Conservation (phyloP, 257 asterid genomes). For the Przewalskia tangutica region DNA sequence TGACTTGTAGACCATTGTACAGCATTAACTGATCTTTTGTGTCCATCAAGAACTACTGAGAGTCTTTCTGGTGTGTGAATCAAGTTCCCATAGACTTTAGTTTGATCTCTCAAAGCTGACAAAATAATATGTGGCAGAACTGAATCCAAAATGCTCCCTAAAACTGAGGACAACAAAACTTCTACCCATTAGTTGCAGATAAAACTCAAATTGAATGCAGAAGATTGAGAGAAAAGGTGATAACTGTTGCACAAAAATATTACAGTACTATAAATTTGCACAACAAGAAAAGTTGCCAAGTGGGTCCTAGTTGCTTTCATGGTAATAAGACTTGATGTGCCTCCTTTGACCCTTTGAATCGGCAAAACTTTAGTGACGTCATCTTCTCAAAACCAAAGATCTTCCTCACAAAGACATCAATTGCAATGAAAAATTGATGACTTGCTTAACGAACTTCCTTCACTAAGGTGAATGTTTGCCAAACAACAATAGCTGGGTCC, state of each 20-base stretch:
- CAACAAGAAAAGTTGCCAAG: background rate
- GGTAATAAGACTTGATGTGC: background rate
- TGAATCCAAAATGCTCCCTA: constrained; percentile 52
- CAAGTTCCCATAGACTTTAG: constrained; percentile 15
- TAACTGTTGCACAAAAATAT: background rate
- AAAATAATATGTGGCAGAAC: constrained; percentile 43
- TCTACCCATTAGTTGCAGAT: background rate
- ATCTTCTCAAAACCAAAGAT: background rate
- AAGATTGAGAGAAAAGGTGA: background rate
- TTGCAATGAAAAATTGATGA: background rate
- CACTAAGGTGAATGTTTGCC: background rate
- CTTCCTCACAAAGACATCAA: background rate
- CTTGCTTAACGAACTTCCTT: background rate
- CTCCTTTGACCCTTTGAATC: background rate
- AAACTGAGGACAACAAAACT: constrained; percentile 16
- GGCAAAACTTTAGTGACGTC: background rate
- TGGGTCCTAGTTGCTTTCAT: background rate
- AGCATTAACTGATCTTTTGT: constrained; percentile 59
- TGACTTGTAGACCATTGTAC: constrained; percentile 79
- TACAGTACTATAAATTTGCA: background rate
- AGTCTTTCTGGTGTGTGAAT: constrained; percentile 28
- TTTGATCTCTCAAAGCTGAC: constrained; percentile 38
- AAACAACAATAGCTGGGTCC: background rate
- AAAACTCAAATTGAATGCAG: background rate
- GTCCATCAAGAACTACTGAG: constrained; percentile 53